Conservation (phyloP, 345 rosid genomes). For the Populus deltoides region DNA sequence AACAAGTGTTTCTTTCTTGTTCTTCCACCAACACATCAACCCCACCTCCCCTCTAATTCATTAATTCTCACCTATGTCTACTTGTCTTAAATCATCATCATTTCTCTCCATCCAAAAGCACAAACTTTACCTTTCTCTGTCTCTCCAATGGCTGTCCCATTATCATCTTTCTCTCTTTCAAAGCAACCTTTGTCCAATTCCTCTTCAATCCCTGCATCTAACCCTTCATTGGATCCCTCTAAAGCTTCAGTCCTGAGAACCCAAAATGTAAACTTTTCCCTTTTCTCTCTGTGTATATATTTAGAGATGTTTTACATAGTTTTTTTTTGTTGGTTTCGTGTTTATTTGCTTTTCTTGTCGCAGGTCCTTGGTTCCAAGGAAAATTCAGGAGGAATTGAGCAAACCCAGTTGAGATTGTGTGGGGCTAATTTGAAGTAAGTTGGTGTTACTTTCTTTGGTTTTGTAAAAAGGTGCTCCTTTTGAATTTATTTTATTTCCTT, state of each 20-base stretch:
- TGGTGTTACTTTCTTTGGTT: neutral
- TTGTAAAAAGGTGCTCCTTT: neutral
- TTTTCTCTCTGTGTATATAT: neutral
- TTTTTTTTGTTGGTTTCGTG: neutral
- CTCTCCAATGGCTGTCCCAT: conserved; percentile 6
- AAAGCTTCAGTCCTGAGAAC: neutral
- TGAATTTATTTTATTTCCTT: neutral
- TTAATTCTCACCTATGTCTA: neutral
- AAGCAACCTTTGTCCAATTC: neutral
- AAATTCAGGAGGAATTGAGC: conserved; percentile 26
- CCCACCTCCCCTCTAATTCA: neutral
- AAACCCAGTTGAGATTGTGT: conserved; percentile 26
- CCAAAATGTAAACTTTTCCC: neutral
- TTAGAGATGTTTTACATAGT: neutral
- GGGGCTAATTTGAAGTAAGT: conserved; percentile 37
- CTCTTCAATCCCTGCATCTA: neutral
- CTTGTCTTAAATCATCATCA: neutral
- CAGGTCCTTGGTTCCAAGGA: conserved; percentile 36
- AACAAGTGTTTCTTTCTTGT: neutral
- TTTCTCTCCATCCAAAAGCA: neutral
- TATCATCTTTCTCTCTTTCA: conserved; percentile 1
- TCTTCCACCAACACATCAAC: neutral
- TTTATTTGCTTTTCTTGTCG: conserved; percentile 8
- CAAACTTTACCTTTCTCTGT: neutral
- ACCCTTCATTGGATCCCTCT: neutral